These are phyloP conservation scores for Botryosphaeria dothidea DNA, from an alignment of 2,329 filamentous ascomycete genomes.

Conservation along the genomic window DNA sequence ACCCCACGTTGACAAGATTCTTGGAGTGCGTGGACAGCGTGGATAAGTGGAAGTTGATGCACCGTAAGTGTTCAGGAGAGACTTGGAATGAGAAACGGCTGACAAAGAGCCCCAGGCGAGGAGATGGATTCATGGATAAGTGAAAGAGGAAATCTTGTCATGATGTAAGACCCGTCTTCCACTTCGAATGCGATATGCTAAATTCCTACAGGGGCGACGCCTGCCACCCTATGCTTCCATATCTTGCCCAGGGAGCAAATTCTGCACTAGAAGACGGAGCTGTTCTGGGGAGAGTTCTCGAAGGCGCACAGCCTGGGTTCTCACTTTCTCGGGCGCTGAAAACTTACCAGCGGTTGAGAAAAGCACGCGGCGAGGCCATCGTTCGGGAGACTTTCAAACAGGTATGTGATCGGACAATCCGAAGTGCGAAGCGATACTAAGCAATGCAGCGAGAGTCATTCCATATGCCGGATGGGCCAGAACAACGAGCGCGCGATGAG, in stretches of 20 bases:
- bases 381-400: slow-evolving; percentile 63
- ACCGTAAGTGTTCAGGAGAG: slow-evolving; percentile 29
- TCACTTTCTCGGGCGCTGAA: slow-evolving; percentile 30
- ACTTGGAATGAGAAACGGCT: background rate
- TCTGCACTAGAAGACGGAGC: slow-evolving; percentile 69
- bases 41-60: slow-evolving; percentile 71
- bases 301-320: slow-evolving; percentile 3
- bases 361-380: slow-evolving; percentile 55
- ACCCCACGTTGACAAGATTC: slow-evolving; percentile 56
- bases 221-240: slow-evolving; percentile 38
- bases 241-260: slow-evolving; percentile 55
- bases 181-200: slow-evolving; percentile 46
- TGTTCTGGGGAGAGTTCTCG: slow-evolving; percentile 60
- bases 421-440: slow-evolving; percentile 20
- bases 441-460: slow-evolving; percentile 34
- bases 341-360: slow-evolving; percentile 49
- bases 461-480: slow-evolving; percentile 51
- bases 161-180: slow-evolving; percentile 51
- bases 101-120: background rate
- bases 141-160: slow-evolving; percentile 31
- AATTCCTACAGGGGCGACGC: slow-evolving; percentile 30
- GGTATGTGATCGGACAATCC: background rate
- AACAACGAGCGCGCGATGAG: slow-evolving; percentile 59
- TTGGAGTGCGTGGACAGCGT: slow-evolving; percentile 57
- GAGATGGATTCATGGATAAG: slow-evolving; percentile 19